A percentile compares a stretch with the other conserved stretches of the same genome.
Evolutionary conservation across 805 yeast genomes (phyloP).

Genomic region (Starmerella potacharoeniae): DNA sequence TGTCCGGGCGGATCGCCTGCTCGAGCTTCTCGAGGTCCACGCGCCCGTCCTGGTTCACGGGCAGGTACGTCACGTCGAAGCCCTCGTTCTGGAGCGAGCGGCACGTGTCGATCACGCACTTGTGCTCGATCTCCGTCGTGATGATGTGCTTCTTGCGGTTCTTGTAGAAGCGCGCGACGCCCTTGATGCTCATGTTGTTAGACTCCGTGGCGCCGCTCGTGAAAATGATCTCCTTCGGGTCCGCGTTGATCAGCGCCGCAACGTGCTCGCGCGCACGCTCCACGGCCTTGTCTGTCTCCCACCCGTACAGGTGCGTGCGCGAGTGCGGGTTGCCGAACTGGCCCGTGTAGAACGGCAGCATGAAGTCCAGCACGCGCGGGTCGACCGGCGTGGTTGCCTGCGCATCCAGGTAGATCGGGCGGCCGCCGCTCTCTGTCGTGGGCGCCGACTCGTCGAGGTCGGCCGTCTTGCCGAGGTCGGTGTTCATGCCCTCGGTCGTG

Average conservation of each 20-base stretch:
- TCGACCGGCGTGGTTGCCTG: slow-evolving; percentile 99
- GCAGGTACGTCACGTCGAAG: slow-evolving; percentile 85
- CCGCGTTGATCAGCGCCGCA: slow-evolving; percentile 80
- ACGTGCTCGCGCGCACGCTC: slow-evolving; percentile 75
- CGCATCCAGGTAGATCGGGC: slow-evolving; percentile 93
- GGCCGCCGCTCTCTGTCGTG: slow-evolving; percentile 28
- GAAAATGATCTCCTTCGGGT: slow-evolving; percentile 91
- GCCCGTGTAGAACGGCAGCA: slow-evolving; percentile 49
- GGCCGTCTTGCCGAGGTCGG: neutral
- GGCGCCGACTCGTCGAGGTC: slow-evolving; percentile 15
- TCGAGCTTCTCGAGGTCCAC: slow-evolving; percentile 67
- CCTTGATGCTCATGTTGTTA: slow-evolving; percentile 89
- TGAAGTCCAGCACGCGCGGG: slow-evolving; percentile 65
- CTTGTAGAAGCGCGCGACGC: slow-evolving; percentile 86
- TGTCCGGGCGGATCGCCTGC: slow-evolving; percentile 77
- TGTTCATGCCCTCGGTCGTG: slow-evolving; percentile 11
- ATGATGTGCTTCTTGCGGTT: slow-evolving; percentile 87
- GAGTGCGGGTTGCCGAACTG: slow-evolving; percentile 97
- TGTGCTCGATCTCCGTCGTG: slow-evolving; percentile 95
- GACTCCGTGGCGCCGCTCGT: slow-evolving; percentile 98
- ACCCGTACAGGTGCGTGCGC: slow-evolving; percentile 92
- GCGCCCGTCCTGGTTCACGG: slow-evolving; percentile 72
- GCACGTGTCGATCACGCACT: slow-evolving; percentile 95
- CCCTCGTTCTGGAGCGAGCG: slow-evolving; percentile 94
- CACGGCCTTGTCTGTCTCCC: slow-evolving; percentile 94